These are phyloP conservation scores for Candida qinlingensis DNA, from an alignment of 805 yeast species.

Conservation along the genomic window DNA sequence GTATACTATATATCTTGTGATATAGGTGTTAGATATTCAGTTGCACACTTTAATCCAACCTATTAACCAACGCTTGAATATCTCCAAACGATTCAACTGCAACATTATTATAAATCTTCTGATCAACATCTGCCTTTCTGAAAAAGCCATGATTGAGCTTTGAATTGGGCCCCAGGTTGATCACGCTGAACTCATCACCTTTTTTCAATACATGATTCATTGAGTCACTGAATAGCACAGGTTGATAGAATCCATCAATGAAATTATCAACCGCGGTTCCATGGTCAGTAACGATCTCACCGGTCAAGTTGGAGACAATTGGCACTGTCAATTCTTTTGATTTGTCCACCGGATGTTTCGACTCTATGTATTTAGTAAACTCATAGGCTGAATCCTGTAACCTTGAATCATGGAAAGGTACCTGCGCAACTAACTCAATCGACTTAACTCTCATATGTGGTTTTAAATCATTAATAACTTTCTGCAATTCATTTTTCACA, in stretches of 20 bases:
- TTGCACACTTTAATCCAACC: not conserved
- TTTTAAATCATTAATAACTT: constrained; percentile 13
- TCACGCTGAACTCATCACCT: constrained; percentile 6
- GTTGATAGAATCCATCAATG: constrained; percentile 35
- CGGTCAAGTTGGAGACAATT: constrained; percentile 35
- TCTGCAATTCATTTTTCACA: constrained; percentile 12
- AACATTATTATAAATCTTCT: constrained; percentile 5
- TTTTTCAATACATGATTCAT: constrained; percentile 20
- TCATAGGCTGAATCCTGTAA: constrained; percentile 29
- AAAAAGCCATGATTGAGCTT: constrained; percentile 16
- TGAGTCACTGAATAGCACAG: constrained; percentile 39
- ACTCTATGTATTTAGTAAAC: constrained; percentile 17
- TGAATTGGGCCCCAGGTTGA: constrained; percentile 24
- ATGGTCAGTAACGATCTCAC: constrained; percentile 20
- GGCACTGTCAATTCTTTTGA: constrained; percentile 25
- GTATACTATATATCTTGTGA: too few species aligned
- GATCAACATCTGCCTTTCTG: constrained; percentile 9
- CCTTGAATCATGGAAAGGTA: constrained; percentile 41
- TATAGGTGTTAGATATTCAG: not conserved
- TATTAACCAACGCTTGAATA: not conserved
- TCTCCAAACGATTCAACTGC: not conserved
- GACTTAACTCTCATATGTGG: constrained; percentile 23
- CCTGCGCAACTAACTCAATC: constrained; percentile 30
- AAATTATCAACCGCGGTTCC: constrained; percentile 29
- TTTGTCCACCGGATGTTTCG: constrained; percentile 7